Conservation (phyloP, 1,284 basidiomycete species). For the Stygiomarasmius scandens region DNA sequence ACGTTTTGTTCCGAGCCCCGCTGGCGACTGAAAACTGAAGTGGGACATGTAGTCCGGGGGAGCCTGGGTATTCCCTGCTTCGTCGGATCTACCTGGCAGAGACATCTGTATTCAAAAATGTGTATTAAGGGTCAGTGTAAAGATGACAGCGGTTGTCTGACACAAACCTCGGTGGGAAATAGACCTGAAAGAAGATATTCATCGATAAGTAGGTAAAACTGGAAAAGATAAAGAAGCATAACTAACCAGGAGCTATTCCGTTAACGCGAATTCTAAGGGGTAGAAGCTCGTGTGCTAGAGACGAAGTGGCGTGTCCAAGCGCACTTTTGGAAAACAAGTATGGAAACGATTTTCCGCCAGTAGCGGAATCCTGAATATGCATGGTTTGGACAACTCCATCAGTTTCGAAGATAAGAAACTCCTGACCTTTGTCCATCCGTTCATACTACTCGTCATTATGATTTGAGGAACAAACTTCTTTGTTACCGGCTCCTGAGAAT, state of each 20-base stretch:
- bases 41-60: slow-evolving; percentile 20
- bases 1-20: slow-evolving; percentile 39
- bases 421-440: slow-evolving; percentile 53
- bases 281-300: slow-evolving; percentile 53
- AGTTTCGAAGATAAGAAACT: background rate
- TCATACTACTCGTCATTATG: slow-evolving; percentile 57
- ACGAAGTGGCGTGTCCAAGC: slow-evolving; percentile 49
- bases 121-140: background rate
- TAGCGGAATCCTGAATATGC: slow-evolving; percentile 39
- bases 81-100: slow-evolving; percentile 23
- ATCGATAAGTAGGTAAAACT: too few relatives aligned
- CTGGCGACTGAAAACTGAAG: slow-evolving; percentile 39
- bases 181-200: slow-evolving; percentile 14
- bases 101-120: slow-evolving; percentile 27
- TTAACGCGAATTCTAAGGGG: slow-evolving; percentile 60
- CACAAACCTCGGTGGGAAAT: slow-evolving; percentile 18
- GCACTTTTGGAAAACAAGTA: slow-evolving; percentile 56
- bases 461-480: slow-evolving; percentile 50
- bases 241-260: slow-evolving; percentile 50
- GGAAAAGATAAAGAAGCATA: background rate
- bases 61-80: slow-evolving; percentile 34
- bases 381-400: background rate
- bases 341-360: slow-evolving; percentile 43
- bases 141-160: too few relatives aligned
- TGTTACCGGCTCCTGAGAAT: slow-evolving; percentile 21